Percentiles rank a stretch among this genome's conserved stretches.
phyloP scores from a whole-genome alignment of 345 rosid species.

The Rhizophora apiculata region DNA sequence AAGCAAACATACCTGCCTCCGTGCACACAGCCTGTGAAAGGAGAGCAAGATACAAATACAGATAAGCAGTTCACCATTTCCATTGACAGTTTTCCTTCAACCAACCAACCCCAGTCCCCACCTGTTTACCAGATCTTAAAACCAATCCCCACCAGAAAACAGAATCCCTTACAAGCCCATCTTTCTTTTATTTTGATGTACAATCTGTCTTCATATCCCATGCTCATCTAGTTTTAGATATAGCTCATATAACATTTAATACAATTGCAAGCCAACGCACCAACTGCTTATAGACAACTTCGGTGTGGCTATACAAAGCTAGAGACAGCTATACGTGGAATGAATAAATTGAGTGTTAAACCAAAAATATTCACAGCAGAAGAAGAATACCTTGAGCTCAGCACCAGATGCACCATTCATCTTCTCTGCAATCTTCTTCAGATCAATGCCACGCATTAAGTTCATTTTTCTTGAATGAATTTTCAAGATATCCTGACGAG shows the following conservation, averaged over 20 bases:
- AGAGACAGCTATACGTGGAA: too few relatives aligned
- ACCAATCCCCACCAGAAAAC: too few relatives aligned
- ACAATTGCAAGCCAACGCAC: too few relatives aligned
- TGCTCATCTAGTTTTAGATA: too few relatives aligned
- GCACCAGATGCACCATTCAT: conserved; percentile 99
- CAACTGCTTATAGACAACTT: too few relatives aligned
- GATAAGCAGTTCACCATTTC: background rate
- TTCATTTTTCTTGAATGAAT: conserved; percentile 98
- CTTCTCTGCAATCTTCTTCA: conserved; percentile 97
- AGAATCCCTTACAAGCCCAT: too few relatives aligned
- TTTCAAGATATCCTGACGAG: conserved; percentile 87
- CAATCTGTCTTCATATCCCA: too few relatives aligned
- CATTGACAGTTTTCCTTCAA: background rate
- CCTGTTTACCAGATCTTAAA: too few relatives aligned
- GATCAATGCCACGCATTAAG: conserved; percentile 94
- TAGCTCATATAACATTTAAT: too few relatives aligned
- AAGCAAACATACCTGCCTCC: conserved; percentile 98
- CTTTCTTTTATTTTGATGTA: too few relatives aligned
- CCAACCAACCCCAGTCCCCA: too few relatives aligned
- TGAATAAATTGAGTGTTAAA: background rate
- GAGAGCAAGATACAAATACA: conserved; percentile 5
- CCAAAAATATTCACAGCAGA: background rate
- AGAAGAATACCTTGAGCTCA: conserved; percentile 74
- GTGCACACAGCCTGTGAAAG: conserved; percentile 91
- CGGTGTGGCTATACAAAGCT: too few relatives aligned